A percentile compares a stretch with the other conserved stretches of the same genome.
These are phyloP conservation scores for Aspergillus sp. DNA, from an alignment of 2,329 filamentous ascomycete species.

Conservation along the genomic window DNA sequence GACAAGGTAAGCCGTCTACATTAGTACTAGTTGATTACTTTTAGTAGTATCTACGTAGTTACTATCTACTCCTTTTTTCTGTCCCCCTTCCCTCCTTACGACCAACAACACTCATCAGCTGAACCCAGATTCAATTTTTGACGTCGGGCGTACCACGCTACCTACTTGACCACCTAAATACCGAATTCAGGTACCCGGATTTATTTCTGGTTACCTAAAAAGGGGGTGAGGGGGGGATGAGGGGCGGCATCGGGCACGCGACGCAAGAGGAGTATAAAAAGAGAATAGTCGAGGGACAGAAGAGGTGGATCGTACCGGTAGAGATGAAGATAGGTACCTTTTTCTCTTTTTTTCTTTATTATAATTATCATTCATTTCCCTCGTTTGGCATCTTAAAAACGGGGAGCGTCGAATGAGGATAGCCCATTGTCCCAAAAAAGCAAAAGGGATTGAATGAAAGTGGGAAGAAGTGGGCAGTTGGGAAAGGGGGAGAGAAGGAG, in stretches of 20 bases:
- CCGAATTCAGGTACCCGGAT: neutral
- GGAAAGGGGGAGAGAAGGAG: neutral
- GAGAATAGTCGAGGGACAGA: neutral
- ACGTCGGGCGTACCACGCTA: too few species aligned
- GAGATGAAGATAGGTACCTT: neutral
- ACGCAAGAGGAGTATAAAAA: neutral
- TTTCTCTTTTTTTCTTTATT: neutral
- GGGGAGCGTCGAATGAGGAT: neutral
- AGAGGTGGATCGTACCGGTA: neutral
- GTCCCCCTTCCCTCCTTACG: too few species aligned
- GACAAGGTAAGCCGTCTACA: too few species aligned
- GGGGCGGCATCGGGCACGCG: neutral
- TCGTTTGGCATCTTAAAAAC: neutral
- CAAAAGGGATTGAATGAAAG: neutral
- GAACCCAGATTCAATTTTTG: too few species aligned
- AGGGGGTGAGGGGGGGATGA: neutral
- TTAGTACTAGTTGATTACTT: too few species aligned
- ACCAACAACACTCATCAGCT: too few species aligned
- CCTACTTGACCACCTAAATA: too few species aligned
- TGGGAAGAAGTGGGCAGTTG: too few species aligned
- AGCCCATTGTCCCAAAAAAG: slow-evolving; percentile 3
- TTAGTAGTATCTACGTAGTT: too few species aligned
- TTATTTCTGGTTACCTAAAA: neutral
- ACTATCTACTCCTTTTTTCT: too few species aligned
- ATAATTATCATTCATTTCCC: neutral